A percentile compares a stretch with the other conserved stretches of the same genome.
These are phyloP conservation scores for Boletus sp. DNA, from an alignment of 768 basidiomycete genomes.

Conservation along the genomic window DNA sequence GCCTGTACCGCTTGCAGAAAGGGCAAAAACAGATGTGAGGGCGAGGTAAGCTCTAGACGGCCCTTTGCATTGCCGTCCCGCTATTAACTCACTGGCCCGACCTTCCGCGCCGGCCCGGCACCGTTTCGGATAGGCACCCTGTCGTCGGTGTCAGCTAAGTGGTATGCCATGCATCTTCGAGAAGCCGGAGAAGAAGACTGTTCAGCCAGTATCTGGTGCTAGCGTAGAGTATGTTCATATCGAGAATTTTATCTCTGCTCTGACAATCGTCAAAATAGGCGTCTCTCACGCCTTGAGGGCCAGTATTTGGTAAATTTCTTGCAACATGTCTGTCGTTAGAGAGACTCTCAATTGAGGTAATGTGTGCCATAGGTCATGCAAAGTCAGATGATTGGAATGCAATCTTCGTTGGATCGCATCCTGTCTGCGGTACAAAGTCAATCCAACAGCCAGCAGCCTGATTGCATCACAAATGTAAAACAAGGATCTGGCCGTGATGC, in stretches of 20 bases:
- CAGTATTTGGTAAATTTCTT: constrained; percentile 64
- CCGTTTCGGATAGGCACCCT: constrained; percentile 66
- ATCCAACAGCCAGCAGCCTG: constrained; percentile 28
- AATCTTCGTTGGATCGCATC: constrained; percentile 83
- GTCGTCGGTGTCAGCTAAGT: constrained; percentile 83
- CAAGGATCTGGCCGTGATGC: constrained; percentile 25
- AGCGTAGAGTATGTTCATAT: constrained; percentile 66
- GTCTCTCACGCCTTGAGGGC: constrained; percentile 79
- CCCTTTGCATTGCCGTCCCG: constrained; percentile 41
- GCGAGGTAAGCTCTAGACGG: constrained; percentile 59
- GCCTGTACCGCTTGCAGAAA: constrained; percentile 88
- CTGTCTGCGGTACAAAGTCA: constrained; percentile 58
- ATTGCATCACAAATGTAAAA: constrained; percentile 10
- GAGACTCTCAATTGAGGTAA: not conserved
- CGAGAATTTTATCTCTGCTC: constrained; percentile 4
- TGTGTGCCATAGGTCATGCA: constrained; percentile 66
- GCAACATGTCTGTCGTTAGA: not conserved
- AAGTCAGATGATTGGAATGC: constrained; percentile 94
- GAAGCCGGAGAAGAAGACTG: constrained; percentile 86
- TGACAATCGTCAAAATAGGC: constrained; percentile 43
- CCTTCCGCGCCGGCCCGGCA: constrained; percentile 72
- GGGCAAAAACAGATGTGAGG: constrained; percentile 91
- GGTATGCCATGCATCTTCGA: constrained; percentile 83
- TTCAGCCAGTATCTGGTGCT: constrained; percentile 52
- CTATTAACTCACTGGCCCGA: constrained; percentile 59